Percentiles rank a stretch among this genome's conserved stretches.
Conservation (phyloP, 306 rosid genomes). For the Dalbergia cultrata region DNA sequence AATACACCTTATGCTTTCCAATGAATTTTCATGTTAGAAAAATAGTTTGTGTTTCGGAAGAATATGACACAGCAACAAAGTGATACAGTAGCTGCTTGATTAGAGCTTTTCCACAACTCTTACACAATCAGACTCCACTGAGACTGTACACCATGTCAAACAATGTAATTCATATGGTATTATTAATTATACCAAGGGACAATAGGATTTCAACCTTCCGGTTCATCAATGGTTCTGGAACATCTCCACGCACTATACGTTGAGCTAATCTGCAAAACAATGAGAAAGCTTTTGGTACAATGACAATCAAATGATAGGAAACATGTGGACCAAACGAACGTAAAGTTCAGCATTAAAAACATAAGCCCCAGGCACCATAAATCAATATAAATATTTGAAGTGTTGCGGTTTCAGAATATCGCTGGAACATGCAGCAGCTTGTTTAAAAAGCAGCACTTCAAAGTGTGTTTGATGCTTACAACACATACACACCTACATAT, state of each 20-base stretch:
- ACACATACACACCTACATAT: conserved; percentile 3
- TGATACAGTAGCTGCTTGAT: conserved; percentile 16
- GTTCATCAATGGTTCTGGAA: conserved; percentile 93
- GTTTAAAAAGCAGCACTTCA: conserved; percentile 17
- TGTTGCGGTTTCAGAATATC: conserved; percentile 22
- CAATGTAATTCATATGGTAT: not conserved
- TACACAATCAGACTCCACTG: conserved; percentile 9
- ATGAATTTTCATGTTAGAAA: conserved; percentile 4
- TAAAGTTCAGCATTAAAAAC: conserved; percentile 5
- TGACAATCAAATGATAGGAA: conserved; percentile 19
- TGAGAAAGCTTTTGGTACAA: conserved; percentile 12
- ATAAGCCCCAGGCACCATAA: not conserved
- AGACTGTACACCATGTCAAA: conserved; percentile 24
- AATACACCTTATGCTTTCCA: conserved; percentile 11
- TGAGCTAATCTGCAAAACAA: conserved; percentile 86
- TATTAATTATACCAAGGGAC: conserved; percentile 31
- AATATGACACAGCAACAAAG: conserved; percentile 28
- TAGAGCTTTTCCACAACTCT: conserved; percentile 18
- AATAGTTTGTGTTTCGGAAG: conserved; percentile 2
- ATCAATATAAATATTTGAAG: conserved; percentile 16
- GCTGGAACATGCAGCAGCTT: conserved; percentile 29
- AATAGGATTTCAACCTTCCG: conserved; percentile 67
- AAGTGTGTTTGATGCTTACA: not conserved
- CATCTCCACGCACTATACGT: conserved; percentile 96
- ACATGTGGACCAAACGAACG: conserved; percentile 17